These are phyloP conservation scores for Sistotremastrum suecicum DNA, from an alignment of 768 basidiomycete genomes.

Conservation along the genomic window DNA sequence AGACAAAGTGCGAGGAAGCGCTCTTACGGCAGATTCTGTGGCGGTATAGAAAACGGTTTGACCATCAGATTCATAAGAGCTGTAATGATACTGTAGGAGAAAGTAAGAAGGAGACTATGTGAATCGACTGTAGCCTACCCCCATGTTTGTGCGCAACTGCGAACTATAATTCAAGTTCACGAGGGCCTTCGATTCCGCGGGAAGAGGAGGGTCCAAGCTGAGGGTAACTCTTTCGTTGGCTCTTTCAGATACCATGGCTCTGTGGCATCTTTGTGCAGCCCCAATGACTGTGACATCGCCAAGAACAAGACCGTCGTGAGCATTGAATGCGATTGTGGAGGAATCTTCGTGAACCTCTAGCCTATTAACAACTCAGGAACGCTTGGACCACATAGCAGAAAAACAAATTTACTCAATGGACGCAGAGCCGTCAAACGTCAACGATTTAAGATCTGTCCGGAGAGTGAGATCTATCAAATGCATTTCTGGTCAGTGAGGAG, in stretches of 20 bases:
- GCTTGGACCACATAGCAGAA: too few relatives aligned
- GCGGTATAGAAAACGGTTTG: too few relatives aligned
- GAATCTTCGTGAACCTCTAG: constrained; percentile 52
- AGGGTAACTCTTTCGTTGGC: constrained; percentile 53
- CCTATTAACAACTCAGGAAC: constrained; percentile 19
- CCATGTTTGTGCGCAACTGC: constrained; percentile 56
- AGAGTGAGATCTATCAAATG: constrained; percentile 34
- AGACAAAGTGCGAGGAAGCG: not conserved
- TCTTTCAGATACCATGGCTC: constrained; percentile 36
- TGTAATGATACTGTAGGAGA: too few relatives aligned
- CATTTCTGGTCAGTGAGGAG: too few relatives aligned
- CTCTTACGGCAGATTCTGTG: too few relatives aligned
- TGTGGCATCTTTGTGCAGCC: constrained; percentile 36
- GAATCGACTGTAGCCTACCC: constrained; percentile 53
- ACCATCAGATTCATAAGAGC: too few relatives aligned
- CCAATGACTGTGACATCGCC: constrained; percentile 38
- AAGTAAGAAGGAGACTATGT: not conserved
- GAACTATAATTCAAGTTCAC: constrained; percentile 57
- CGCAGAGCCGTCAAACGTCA: constrained; percentile 64
- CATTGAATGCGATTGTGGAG: constrained; percentile 50
- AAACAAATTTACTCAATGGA: constrained; percentile 37
- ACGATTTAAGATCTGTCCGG: constrained; percentile 65
- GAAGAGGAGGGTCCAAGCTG: constrained; percentile 39
- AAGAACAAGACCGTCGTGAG: constrained; percentile 38
- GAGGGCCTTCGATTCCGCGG: constrained; percentile 53